These are phyloP conservation scores for Jaapia argillacea DNA, from an alignment of 768 basidiomycete genomes.

Conservation along the genomic window DNA sequence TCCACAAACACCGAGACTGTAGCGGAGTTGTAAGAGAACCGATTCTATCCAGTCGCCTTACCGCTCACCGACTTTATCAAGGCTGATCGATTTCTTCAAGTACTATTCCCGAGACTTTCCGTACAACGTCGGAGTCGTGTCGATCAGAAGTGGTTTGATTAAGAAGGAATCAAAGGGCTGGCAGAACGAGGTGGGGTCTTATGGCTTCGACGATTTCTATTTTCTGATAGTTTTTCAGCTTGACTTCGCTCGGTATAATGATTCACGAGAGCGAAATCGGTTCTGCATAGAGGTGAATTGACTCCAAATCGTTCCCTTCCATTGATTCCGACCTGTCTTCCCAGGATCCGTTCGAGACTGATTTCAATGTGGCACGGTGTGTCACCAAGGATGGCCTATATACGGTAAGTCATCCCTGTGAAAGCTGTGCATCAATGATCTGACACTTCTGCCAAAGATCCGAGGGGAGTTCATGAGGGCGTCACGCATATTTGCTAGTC, in stretches of 20 bases:
- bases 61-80: conserved; percentile 19
- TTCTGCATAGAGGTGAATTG: conserved; percentile 89
- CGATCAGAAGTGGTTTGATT: conserved; percentile 79
- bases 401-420: conserved; percentile 42
- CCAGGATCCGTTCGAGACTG: conserved; percentile 94
- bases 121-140: conserved; percentile 86
- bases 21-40: conserved; percentile 69
- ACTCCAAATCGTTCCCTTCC: not conserved
- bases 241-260: conserved; percentile 38
- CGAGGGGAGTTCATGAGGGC: conserved; percentile 99
- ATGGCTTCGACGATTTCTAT: not conserved
- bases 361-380: conserved; percentile 94
- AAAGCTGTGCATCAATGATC: not conserved
- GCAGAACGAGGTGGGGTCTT: conserved; percentile 53
- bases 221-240: conserved; percentile 4
- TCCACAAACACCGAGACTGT: conserved; percentile 90
- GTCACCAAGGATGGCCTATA: conserved; percentile 96
- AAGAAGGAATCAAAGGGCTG: conserved; percentile 93
- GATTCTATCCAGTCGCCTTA: not conserved
- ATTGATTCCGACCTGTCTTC: conserved; percentile 2
- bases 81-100: conserved; percentile 95
- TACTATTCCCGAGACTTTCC: conserved; percentile 91
- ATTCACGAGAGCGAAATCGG: conserved; percentile 82
- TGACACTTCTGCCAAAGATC: conserved; percentile 45
- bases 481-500: conserved; percentile 68